These are phyloP conservation scores for Mrakia blollopis DNA, from an alignment of 768 basidiomycete genomes.

Conservation along the genomic window DNA sequence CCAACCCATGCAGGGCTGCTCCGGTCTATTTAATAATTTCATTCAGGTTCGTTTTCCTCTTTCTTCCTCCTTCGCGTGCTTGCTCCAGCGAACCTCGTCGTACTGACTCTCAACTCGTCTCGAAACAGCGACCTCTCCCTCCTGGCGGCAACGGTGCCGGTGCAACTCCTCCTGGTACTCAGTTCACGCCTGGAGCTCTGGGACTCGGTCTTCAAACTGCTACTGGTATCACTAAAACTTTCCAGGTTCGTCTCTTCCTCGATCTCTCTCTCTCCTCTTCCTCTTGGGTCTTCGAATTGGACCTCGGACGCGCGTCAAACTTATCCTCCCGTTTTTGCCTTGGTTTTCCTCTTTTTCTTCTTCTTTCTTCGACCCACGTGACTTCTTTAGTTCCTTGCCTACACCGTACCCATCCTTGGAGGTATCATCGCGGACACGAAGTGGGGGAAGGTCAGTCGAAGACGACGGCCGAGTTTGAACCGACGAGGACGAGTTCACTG, in stretches of 20 bases:
- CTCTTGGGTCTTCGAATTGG: no score
- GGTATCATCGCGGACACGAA: constrained; percentile 43
- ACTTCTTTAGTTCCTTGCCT: constrained; percentile 28
- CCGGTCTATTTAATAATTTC: constrained; percentile 39
- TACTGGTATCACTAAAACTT: constrained; percentile 37
- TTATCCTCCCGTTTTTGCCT: neutral
- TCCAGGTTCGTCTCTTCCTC: neutral
- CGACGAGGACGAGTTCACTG: neutral
- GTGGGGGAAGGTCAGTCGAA: constrained; percentile 34
- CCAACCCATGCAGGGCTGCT: constrained; percentile 34
- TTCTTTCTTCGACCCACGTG: no score
- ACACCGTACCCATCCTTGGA: constrained; percentile 41
- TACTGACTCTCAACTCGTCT: neutral
- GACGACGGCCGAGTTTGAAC: neutral
- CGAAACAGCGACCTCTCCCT: constrained; percentile 39
- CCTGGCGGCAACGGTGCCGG: constrained; percentile 40
- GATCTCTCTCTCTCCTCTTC: no score
- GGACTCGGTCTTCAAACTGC: constrained; percentile 38
- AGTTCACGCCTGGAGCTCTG: constrained; percentile 40
- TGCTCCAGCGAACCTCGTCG: no score
- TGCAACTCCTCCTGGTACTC: constrained; percentile 38
- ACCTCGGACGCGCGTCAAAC: neutral
- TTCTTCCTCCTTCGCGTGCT: neutral
- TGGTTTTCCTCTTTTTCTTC: no score
- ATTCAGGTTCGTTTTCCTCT: constrained; percentile 25